Evolutionary conservation across 805 yeast genomes (phyloP), one percentile per base, ranked within the genome.

Genomic region (Cyberlindnera amylophila): DNA sequence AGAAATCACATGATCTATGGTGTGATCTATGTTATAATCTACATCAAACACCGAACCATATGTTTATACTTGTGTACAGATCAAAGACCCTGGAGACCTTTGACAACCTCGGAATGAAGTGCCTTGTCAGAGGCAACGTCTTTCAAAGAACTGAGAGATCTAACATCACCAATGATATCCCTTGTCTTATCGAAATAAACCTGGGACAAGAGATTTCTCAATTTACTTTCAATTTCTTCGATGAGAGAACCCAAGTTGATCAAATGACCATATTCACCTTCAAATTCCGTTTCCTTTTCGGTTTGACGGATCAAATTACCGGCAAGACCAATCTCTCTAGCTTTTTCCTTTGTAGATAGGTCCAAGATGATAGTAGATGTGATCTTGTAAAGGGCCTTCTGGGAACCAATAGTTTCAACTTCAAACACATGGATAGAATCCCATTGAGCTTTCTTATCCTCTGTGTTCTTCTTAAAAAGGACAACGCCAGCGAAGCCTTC

Each of bases 171-270:
- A 35, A 90, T 71, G 38, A 93, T 82, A 58, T 91, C 96, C 57
- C 86, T 81, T 15, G 96, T 86, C 69, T 91, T 91, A 55, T 95
- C 97, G 59, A 91, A 91, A 62, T 91, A 91, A 21, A 91, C 97
- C 50, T 88, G 96, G 62, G 91, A 96, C 50, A 91, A 71, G 69
- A 86, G 70, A 54, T 86, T 86, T 64, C 99, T 77, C 67, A 91
- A 70, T 60, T 84, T 87, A 47, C 83, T 80, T 66, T 91, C 99
- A 33, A 86, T 74, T 47, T 87, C 96, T 64, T 91, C 99, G 12
- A 93, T 76, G 49, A 89, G 62, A 3, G 84, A 70, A 24, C 99
- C 99, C 47, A 91, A 66, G 58, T 90, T 90, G 26, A 89, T 80
- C 38, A 91, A 75, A 60, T 93, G 97, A 2, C 34, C 28, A n/a